Percentiles rank a stretch among this genome's conserved stretches.
These are phyloP conservation scores for Podosphaera aphanis DNA, from an alignment of 2,329 filamentous ascomycete species.

Conservation along the genomic window DNA sequence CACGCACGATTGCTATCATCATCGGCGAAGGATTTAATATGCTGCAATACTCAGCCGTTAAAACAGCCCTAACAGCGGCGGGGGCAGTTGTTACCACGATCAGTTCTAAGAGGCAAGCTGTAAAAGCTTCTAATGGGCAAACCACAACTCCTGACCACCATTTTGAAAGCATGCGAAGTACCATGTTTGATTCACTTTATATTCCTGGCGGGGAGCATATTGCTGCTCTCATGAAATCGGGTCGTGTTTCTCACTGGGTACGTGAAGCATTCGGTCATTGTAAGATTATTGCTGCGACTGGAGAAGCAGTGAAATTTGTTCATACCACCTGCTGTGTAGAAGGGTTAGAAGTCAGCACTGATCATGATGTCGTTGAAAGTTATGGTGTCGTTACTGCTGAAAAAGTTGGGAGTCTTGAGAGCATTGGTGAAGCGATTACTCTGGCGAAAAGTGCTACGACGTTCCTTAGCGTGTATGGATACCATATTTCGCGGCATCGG, in stretches of 20 bases:
- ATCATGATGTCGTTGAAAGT: conserved; percentile 30
- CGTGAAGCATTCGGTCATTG: conserved; percentile 63
- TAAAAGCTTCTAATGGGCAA: conserved; percentile 23
- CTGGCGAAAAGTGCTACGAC: conserved; percentile 43
- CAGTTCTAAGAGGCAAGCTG: conserved; percentile 38
- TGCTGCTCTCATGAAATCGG: conserved; percentile 39
- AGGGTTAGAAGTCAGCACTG: conserved; percentile 20
- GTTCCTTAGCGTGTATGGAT: conserved; percentile 50
- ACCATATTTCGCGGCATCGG: conserved; percentile 44
- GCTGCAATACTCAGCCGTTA: conserved; percentile 38
- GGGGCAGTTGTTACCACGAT: conserved; percentile 52
- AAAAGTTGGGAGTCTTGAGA: conserved; percentile 23
- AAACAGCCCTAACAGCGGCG: conserved; percentile 35
- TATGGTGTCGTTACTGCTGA: conserved; percentile 57
- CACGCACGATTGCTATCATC: conserved; percentile 50
- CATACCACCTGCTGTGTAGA: conserved; percentile 22
- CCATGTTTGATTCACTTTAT: conserved; percentile 61
- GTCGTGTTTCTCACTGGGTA: conserved; percentile 53
- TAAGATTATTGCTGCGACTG: conserved; percentile 55
- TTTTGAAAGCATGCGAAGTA: conserved; percentile 56
- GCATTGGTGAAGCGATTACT: conserved; percentile 34
- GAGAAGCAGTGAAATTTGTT: conserved; percentile 45
- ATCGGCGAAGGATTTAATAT: conserved; percentile 58
- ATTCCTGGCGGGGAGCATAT: conserved; percentile 48
- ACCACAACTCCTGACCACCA: conserved; percentile 51